A percentile compares a stretch with the other conserved stretches of the same genome.
These are phyloP conservation scores for Pleurotus platypus DNA, from an alignment of 768 basidiomycete genomes.

Conservation along the genomic window DNA sequence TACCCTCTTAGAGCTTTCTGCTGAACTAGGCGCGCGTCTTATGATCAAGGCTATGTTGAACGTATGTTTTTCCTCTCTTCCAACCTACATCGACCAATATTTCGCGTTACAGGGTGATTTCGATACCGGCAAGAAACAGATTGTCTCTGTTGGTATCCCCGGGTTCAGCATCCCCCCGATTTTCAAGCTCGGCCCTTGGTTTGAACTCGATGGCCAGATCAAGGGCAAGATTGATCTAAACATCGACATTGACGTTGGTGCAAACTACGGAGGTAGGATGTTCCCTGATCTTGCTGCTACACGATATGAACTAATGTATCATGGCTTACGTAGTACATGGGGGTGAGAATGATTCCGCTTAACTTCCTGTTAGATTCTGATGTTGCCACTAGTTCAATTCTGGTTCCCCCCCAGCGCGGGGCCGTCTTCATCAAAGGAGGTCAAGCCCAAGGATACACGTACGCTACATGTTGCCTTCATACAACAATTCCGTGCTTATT, in stretches of 20 bases:
- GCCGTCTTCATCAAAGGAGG: not conserved
- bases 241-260: slow-evolving; percentile 3
- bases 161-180: slow-evolving; percentile 1
- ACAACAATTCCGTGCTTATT: not conserved
- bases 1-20: not conserved
- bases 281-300: not conserved
- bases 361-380: not conserved
- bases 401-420: slow-evolving; percentile 5
- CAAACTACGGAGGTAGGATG: not conserved
- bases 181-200: slow-evolving; percentile 4
- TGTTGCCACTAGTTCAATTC: not conserved
- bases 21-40: slow-evolving; percentile 1
- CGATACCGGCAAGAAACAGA: slow-evolving; percentile 6
- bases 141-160: not conserved
- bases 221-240: slow-evolving; percentile 1
- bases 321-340: not conserved
- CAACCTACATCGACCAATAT: too few relatives aligned
- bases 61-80: not conserved
- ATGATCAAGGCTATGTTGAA: slow-evolving; percentile 2
- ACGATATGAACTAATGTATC: not conserved
- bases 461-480: not conserved
- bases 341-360: not conserved
- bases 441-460: slow-evolving; percentile 5
- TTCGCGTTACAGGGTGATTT: not conserved
- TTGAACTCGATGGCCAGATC: not conserved